These are phyloP conservation scores for Aureobasidium mangrovei DNA, from an alignment of 2,329 filamentous ascomycete genomes.

Conservation along the genomic window DNA sequence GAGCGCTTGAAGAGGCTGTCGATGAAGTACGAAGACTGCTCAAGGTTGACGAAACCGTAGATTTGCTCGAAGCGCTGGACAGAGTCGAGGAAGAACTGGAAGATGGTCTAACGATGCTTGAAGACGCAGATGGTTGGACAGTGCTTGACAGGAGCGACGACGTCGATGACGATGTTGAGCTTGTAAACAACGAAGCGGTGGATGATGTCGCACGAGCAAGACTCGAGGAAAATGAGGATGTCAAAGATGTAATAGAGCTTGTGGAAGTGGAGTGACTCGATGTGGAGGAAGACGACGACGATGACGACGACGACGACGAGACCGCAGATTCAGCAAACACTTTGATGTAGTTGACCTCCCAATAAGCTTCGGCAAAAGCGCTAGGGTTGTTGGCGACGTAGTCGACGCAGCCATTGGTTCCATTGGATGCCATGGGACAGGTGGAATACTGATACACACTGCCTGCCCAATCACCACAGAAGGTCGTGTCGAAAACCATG, in stretches of 20 bases:
- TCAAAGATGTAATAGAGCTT: neutral
- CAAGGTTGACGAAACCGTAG: neutral
- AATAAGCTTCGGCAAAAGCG: conserved; percentile 19
- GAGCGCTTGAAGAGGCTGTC: neutral
- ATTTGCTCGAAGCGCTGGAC: neutral
- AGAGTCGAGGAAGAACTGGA: neutral
- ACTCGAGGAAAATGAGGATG: neutral
- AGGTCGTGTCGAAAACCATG: conserved; percentile 57
- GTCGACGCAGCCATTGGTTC: conserved; percentile 12
- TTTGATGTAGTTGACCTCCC: conserved; percentile 20
- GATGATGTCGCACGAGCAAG: neutral
- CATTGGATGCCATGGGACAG: conserved; percentile 14
- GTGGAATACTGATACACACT: conserved; percentile 12
- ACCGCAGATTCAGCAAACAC: conserved; percentile 16
- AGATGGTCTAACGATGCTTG: neutral
- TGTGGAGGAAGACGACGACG: neutral
- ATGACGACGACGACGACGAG: neutral
- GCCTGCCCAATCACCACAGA: conserved; percentile 26
- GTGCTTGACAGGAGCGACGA: neutral
- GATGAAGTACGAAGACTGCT: neutral
- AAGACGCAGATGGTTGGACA: neutral
- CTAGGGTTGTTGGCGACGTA: conserved; percentile 19
- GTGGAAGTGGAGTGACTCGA: neutral
- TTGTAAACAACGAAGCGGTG: neutral
- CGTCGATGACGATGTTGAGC: neutral